Evolutionary conservation across 805 yeast genomes (phyloP).

Genomic region (Pichia paraexigua): DNA sequence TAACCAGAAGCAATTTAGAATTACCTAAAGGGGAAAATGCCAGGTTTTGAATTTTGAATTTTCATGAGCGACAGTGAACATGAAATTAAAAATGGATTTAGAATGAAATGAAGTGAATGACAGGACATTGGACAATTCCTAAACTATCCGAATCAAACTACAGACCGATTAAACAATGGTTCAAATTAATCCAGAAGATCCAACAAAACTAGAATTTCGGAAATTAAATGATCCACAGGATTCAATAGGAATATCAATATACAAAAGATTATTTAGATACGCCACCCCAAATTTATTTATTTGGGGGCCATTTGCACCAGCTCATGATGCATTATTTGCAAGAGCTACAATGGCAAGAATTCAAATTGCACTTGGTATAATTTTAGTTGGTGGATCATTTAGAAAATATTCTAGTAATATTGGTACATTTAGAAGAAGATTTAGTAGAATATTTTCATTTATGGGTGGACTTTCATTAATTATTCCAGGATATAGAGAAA

Average conservation of each 20-base stretch:
- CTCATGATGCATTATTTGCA: constrained; percentile 26
- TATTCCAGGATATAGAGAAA: constrained; percentile 14
- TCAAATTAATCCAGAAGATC: constrained; percentile 5
- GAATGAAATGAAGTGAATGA: too few relatives aligned
- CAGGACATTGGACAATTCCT: too few relatives aligned
- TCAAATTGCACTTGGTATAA: constrained; percentile 22
- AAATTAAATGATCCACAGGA: constrained; percentile 22
- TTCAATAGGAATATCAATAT: constrained; percentile 11
- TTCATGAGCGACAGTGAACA: too few relatives aligned
- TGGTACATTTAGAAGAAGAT: constrained; percentile 6
- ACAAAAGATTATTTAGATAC: constrained; percentile 22
- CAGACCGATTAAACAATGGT: constrained; percentile 4
- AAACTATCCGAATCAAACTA: too few relatives aligned
- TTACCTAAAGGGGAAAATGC: too few relatives aligned
- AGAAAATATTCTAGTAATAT: constrained; percentile 5
- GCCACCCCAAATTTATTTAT: constrained; percentile 22
- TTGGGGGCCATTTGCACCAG: constrained; percentile 30
- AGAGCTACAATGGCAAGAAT: constrained; percentile 20
- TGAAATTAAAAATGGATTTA: too few relatives aligned
- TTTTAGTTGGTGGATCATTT: constrained; percentile 9
- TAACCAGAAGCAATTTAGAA: too few relatives aligned
- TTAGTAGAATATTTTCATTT: constrained; percentile 9
- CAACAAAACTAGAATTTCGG: constrained; percentile 12
- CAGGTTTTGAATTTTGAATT: too few relatives aligned
- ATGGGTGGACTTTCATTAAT: constrained; percentile 14